Evolutionary conservation across 208 protist genomes (phyloP).

Genomic region (Acanthamoeba castellanii): DNA sequence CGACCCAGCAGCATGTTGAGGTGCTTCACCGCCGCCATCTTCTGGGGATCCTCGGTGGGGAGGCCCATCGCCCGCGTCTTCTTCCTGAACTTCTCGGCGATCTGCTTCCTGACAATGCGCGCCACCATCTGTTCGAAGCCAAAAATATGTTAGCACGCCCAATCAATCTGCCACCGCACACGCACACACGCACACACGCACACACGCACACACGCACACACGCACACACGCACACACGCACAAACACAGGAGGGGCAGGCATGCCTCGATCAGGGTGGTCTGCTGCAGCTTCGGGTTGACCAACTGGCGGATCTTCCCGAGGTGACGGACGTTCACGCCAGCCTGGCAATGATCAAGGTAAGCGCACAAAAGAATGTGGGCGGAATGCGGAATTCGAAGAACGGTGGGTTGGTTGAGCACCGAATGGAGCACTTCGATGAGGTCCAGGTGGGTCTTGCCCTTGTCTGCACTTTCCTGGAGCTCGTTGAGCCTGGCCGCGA

Average conservation of each 20-base stretch:
- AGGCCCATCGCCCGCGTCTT: conserved; percentile 2
- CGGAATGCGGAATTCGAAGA: too few relatives aligned
- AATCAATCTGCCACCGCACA: too few relatives aligned
- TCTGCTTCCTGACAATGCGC: conserved; percentile 60
- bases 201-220: background rate
- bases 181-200: background rate
- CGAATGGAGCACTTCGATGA: conserved; percentile 37
- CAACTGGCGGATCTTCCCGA: conserved; percentile 59
- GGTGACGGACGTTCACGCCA: conserved; percentile 82
- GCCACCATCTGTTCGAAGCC: conserved; percentile 5
- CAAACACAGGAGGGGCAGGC: background rate
- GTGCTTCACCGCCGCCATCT: background rate
- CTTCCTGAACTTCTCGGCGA: conserved; percentile 29
- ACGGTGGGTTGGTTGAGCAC: background rate
- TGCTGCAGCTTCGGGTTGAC: background rate
- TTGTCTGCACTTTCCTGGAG: background rate
- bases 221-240: background rate
- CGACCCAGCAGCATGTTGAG: conserved; percentile 43
- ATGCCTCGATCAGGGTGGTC: conserved; percentile 47
- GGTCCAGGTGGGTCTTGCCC: background rate
- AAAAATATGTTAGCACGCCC: too few relatives aligned
- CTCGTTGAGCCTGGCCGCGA: conserved; percentile 24
- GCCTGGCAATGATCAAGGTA: background rate
- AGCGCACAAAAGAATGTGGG: background rate
- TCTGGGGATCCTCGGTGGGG: conserved; percentile 52